Base-by-base conservation (phyloP, 1,284 basidiomycete species). In the Tremellales sp. region DNA sequence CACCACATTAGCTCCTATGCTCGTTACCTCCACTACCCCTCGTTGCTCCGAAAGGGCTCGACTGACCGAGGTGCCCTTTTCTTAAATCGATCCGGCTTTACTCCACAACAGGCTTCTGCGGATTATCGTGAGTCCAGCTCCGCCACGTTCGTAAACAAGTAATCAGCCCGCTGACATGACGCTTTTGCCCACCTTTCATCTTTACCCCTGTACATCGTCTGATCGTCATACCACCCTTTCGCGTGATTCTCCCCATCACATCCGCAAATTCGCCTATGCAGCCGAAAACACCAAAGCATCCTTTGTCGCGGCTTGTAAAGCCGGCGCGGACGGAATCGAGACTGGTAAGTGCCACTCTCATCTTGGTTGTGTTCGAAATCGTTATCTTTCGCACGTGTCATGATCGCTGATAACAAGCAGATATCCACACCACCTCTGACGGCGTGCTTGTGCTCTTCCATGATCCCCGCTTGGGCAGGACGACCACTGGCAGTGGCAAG, bases 301-400 rank as follows among this genome's bases (percentile, higher is more conserved):
- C 73, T 97, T 97, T 74, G 84, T 91, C 69, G 87, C 86, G 57
- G 92, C 93, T 57, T 90, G 94, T 58, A 83, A 83, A 43, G 90
- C 93, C 73, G 93, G 92, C 52, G 87, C 91, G 42, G 89, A 96
- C 72, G 92, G 90, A 64, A 90, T 97, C 64, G 93, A 97, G 80
- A 91, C 87, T 68, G 78, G 78, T 77, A 45, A 54, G 77, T 63
- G 27, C 33, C 21, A 24, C 29, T 35, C 42, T 31, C 26, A 45
- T 12, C 7, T n/a, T n/a, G 27, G 15, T 41, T 8, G 15, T 21
- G 15, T 40, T 39, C 17, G 13, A 22, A 12, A 24, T 19, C 21
- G 4, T 26, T 17, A 17, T 29, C 26, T 17, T 40, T 24, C 31
- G 11, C 26, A 35, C 25, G 19, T 31, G 24, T 39, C 40, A 5